Evolutionary conservation across 2,329 filamentous ascomycete species (phyloP).

Genomic region (Phyllosticta paracitricarpa): DNA sequence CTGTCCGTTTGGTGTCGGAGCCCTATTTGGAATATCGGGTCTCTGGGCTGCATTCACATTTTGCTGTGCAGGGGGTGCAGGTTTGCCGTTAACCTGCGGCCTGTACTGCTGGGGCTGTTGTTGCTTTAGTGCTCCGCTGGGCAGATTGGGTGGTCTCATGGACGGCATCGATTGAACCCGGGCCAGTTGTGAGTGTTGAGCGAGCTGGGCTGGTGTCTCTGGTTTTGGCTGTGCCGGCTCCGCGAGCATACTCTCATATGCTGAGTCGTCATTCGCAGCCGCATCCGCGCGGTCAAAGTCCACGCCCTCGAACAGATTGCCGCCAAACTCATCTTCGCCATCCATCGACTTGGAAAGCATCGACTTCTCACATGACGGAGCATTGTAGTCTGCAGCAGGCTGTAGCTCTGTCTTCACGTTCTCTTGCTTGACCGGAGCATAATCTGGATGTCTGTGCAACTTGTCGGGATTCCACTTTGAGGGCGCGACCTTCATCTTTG

Average conservation of each 20-base stretch:
- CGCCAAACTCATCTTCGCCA: conserved; percentile 47
- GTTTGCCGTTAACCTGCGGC: conserved; percentile 10
- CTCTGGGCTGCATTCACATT: conserved; percentile 2
- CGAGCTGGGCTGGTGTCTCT: conserved; percentile 10
- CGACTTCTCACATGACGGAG: conserved; percentile 24
- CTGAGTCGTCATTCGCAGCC: conserved; percentile 5
- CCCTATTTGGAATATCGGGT: background rate
- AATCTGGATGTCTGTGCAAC: conserved; percentile 74
- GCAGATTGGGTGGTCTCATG: conserved; percentile 11
- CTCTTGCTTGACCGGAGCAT: conserved; percentile 35
- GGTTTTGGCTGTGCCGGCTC: background rate
- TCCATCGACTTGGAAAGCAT: conserved; percentile 29
- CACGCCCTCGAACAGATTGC: conserved; percentile 47
- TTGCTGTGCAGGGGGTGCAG: background rate
- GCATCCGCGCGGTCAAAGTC: conserved; percentile 4
- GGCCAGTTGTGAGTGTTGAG: conserved; percentile 8
- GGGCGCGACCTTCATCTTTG: conserved; percentile 72
- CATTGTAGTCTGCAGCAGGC: conserved; percentile 17
- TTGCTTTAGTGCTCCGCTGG: conserved; percentile 14
- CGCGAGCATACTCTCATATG: conserved; percentile 9
- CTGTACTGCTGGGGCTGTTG: conserved; percentile 17
- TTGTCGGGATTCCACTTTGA: conserved; percentile 69
- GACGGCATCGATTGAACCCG: conserved; percentile 19
- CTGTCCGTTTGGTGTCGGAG: conserved; percentile 12
- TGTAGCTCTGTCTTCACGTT: conserved; percentile 9